phyloP scores from a whole-genome alignment of 2,329 filamentous ascomycete species.

The Stenocarpella maydis region DNA sequence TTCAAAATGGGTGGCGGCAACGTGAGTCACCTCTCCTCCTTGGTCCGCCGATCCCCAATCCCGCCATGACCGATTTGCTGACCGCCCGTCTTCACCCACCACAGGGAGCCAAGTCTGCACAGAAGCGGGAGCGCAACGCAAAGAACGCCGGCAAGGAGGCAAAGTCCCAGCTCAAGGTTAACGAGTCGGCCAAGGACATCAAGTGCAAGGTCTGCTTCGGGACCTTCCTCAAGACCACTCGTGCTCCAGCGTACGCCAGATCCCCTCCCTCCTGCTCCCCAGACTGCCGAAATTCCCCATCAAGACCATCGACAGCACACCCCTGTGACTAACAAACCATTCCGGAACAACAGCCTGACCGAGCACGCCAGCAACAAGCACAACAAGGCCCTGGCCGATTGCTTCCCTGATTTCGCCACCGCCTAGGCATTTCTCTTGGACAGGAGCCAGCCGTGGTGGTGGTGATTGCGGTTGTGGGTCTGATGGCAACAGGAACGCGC shows the following conservation, averaged over 20 bases:
- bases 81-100: slow-evolving; percentile 9
- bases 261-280: neutral
- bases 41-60: neutral
- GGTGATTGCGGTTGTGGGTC: neutral
- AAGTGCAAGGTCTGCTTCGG: slow-evolving; percentile 81
- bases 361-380: slow-evolving; percentile 82
- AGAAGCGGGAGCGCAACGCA: slow-evolving; percentile 77
- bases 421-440: slow-evolving; percentile 24
- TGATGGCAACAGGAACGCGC: neutral
- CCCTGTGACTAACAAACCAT: neutral
- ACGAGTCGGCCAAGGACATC: slow-evolving; percentile 77
- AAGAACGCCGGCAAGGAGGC: slow-evolving; percentile 65
- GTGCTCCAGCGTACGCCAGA: slow-evolving; percentile 67
- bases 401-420: slow-evolving; percentile 66
- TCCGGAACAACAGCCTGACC: slow-evolving; percentile 58
- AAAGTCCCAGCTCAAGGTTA: slow-evolving; percentile 76
- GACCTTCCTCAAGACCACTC: slow-evolving; percentile 81
- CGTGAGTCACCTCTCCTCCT: neutral
- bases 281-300: neutral
- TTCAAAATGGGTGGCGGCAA: slow-evolving; percentile 35
- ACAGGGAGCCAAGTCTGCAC: slow-evolving; percentile 52
- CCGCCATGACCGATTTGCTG: neutral
- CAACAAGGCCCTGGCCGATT: slow-evolving; percentile 74
- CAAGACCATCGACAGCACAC: neutral
- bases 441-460: slow-evolving; percentile 6